These are phyloP conservation scores for Tephrocybe sp. DNA, from an alignment of 768 basidiomycete species.

Conservation along the genomic window DNA sequence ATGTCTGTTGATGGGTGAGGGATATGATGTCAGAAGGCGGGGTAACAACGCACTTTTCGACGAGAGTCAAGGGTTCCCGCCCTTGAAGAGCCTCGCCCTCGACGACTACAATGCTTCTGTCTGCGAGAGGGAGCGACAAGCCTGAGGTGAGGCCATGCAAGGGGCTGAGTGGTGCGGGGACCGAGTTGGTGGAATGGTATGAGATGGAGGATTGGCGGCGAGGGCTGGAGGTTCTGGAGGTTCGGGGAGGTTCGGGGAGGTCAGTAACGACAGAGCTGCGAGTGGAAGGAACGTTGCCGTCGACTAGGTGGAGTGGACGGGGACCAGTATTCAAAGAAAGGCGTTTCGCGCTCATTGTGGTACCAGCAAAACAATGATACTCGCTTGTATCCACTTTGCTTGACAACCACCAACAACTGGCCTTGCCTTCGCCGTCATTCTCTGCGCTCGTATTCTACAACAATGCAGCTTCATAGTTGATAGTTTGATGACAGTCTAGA, in stretches of 20 bases:
- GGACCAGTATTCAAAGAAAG: constrained; percentile 37
- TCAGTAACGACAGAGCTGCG: constrained; percentile 16
- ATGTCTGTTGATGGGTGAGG: constrained; percentile 48
- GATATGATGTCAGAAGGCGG: constrained; percentile 2
- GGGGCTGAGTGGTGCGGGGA: constrained; percentile 12
- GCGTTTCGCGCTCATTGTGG: too few species aligned
- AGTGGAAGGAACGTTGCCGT: constrained; percentile 27
- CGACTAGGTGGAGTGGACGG: constrained; percentile 48
- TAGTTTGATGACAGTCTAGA: too few species aligned
- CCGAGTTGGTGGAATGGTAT: constrained; percentile 37
- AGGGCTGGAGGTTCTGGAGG: constrained; percentile 21
- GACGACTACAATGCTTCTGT: constrained; percentile 17
- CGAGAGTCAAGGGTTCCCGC: constrained; percentile 57
- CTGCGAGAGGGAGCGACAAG: too few species aligned
- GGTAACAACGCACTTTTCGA: constrained; percentile 60
- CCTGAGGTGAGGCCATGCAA: constrained; percentile 17
- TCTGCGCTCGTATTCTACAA: too few species aligned
- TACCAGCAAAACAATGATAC: too few species aligned
- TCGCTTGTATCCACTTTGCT: too few species aligned
- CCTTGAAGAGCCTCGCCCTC: constrained; percentile 20
- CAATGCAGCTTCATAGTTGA: too few species aligned
- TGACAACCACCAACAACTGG: too few species aligned
- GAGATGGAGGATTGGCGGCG: constrained; percentile 57
- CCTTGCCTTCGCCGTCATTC: too few species aligned
- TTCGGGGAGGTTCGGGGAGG: constrained; percentile 23